A percentile compares a stretch with the other conserved stretches of the same genome.
Conservation (phyloP, 1,139 yeast genomes). For the Hyphopichia pseudoburtonii region DNA sequence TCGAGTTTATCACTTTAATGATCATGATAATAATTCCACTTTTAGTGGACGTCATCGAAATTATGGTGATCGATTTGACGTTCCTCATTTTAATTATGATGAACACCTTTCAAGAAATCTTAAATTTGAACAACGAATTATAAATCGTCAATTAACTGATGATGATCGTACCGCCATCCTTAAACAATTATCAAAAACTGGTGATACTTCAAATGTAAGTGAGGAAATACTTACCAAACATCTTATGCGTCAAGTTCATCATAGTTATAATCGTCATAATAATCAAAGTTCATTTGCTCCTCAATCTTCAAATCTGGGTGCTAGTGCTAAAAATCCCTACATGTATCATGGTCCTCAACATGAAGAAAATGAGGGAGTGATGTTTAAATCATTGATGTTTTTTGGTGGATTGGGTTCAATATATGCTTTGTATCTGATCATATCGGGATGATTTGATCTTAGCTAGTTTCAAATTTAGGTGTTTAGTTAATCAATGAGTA, state of each 20-base stretch:
- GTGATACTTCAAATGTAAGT: slow-evolving; percentile 30
- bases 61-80: slow-evolving; percentile 55
- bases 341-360: slow-evolving; percentile 34
- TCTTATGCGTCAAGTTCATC: slow-evolving; percentile 39
- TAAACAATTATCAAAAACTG: slow-evolving; percentile 34
- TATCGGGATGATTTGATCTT: too few species aligned
- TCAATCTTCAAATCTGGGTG: slow-evolving; percentile 5
- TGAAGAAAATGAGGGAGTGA: slow-evolving; percentile 18
- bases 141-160: slow-evolving; percentile 36
- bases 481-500: too few species aligned
- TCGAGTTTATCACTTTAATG: slow-evolving; percentile 31
- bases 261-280: slow-evolving; percentile 11
- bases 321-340: slow-evolving; percentile 19
- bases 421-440: slow-evolving; percentile 26
- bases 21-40: slow-evolving; percentile 17
- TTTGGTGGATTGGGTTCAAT: slow-evolving; percentile 36
- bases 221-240: slow-evolving; percentile 47
- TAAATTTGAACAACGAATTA: slow-evolving; percentile 59
- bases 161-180: slow-evolving; percentile 34
- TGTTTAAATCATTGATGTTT: slow-evolving; percentile 22
- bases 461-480: too few species aligned
- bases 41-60: slow-evolving; percentile 41
- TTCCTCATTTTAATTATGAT: slow-evolving; percentile 76
- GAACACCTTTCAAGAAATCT: slow-evolving; percentile 61
- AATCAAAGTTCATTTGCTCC: slow-evolving; percentile 7